Evolutionary conservation across 441 rosid species (phyloP).

Genomic region (Melastoma candidum): DNA sequence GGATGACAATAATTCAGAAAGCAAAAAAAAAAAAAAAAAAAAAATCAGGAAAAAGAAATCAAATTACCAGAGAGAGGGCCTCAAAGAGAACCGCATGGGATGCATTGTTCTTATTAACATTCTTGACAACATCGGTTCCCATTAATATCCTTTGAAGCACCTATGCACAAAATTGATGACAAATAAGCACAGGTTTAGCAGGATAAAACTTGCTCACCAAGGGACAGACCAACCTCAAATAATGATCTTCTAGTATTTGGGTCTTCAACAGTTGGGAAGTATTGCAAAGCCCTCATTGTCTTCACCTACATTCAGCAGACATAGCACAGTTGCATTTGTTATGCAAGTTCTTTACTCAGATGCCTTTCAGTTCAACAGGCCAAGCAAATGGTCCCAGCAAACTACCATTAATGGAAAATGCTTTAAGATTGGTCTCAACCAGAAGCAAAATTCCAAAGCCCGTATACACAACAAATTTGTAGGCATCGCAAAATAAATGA

Average conservation of each 20-base stretch:
- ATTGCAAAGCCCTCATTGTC: constrained; percentile 98
- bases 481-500: too few relatives aligned
- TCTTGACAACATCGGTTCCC: constrained; percentile 99
- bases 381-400: too few relatives aligned
- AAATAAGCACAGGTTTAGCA: constrained; percentile 17
- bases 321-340: constrained; percentile 17
- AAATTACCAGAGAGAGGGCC: constrained; percentile 92
- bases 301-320: constrained; percentile 57
- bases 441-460: too few relatives aligned
- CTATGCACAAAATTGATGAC: constrained; percentile 34
- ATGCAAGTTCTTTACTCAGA: not conserved
- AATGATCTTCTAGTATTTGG: constrained; percentile 87
- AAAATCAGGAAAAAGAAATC: not conserved
- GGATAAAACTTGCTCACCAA: constrained; percentile 6
- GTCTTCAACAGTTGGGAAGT: constrained; percentile 96
- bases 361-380: too few relatives aligned
- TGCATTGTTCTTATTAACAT: constrained; percentile 97
- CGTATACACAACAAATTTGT: too few relatives aligned
- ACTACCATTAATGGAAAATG: too few relatives aligned
- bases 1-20: too few relatives aligned
- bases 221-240: constrained; percentile 60
- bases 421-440: too few relatives aligned
- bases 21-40: not conserved
- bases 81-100: constrained; percentile 99
- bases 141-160: constrained; percentile 90